Percentiles rank a stretch among this genome's conserved stretches.
phyloP scores from a whole-genome alignment of 1,139 yeast genomes.

The Suhomyces bribrorum region DNA sequence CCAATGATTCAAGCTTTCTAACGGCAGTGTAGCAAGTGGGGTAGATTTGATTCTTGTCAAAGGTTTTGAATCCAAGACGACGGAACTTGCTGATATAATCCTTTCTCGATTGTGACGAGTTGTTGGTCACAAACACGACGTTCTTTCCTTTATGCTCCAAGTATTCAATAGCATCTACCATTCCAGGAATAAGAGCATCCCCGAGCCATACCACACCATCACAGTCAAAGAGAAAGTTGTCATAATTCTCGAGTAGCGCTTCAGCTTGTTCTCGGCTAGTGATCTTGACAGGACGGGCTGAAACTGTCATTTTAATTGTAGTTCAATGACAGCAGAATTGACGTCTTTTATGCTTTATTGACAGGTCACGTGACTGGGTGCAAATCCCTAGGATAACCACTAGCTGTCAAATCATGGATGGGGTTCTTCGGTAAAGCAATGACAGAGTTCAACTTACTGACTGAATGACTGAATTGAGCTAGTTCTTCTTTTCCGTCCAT shows the following conservation, averaged over 20 bases:
- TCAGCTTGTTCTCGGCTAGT: constrained; percentile 31
- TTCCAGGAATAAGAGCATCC: constrained; percentile 67
- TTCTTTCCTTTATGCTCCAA: constrained; percentile 43
- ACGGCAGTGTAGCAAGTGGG: constrained; percentile 44
- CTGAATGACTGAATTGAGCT: too few relatives aligned
- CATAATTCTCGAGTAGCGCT: constrained; percentile 61
- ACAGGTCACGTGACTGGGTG: constrained; percentile 7
- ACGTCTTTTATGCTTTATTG: not conserved
- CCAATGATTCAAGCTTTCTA: constrained; percentile 24
- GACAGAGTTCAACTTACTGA: too few relatives aligned
- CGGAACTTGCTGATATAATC: constrained; percentile 36
- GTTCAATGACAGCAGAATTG: too few relatives aligned
- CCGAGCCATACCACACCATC: constrained; percentile 96
- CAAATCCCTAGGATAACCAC: too few relatives aligned
- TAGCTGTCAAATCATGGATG: too few relatives aligned
- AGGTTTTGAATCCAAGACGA: constrained; percentile 32
- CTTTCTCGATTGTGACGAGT: constrained; percentile 39
- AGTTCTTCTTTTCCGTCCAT: too few relatives aligned
- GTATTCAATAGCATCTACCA: constrained; percentile 62
- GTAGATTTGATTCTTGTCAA: constrained; percentile 32
- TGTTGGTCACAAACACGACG: constrained; percentile 42
- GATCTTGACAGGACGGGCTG: constrained; percentile 6
- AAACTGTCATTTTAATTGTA: constrained; percentile 6
- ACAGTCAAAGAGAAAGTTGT: constrained; percentile 87
- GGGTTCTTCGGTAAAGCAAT: too few relatives aligned